Evolutionary conservation across 768 basidiomycete species (phyloP).

Genomic region (Hortiboletus campestris): DNA sequence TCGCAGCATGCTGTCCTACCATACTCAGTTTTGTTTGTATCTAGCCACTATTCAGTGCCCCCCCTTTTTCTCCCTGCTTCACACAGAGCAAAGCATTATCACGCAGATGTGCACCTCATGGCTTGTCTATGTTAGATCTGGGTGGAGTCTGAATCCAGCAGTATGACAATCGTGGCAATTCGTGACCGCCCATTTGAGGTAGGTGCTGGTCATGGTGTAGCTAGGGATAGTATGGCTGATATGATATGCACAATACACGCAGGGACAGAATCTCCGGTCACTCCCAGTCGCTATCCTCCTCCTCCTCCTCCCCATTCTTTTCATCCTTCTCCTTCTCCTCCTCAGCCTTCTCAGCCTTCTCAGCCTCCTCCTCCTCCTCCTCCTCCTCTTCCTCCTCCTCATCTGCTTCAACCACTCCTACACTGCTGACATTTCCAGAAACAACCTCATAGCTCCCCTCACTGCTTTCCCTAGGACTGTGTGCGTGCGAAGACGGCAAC

Average conservation of each 20-base stretch:
- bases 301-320: slow-evolving; percentile 21
- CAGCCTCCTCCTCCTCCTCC: slow-evolving; percentile 28
- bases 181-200: no score
- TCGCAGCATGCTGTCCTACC: no score
- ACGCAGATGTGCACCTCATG: no score
- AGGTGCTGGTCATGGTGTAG: no score
- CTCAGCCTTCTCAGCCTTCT: slow-evolving; percentile 29
- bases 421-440: slow-evolving; percentile 48
- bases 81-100: no score
- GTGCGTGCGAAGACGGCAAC: slow-evolving; percentile 33
- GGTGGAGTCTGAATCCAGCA: no score
- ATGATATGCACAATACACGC: slow-evolving; percentile 21
- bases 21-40: no score
- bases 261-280: slow-evolving; percentile 24
- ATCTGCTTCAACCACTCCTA: slow-evolving; percentile 32
- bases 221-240: no score
- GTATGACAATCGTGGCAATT: no score
- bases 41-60: no score
- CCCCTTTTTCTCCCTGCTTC: no score
- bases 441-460: slow-evolving; percentile 71
- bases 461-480: slow-evolving; percentile 54
- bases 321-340: slow-evolving; percentile 32
- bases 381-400: slow-evolving; percentile 31
- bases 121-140: no score
- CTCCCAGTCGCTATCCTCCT: slow-evolving; percentile 56